Conservation (phyloP, 805 yeast species). For the Wickerhamia fluorescens region DNA sequence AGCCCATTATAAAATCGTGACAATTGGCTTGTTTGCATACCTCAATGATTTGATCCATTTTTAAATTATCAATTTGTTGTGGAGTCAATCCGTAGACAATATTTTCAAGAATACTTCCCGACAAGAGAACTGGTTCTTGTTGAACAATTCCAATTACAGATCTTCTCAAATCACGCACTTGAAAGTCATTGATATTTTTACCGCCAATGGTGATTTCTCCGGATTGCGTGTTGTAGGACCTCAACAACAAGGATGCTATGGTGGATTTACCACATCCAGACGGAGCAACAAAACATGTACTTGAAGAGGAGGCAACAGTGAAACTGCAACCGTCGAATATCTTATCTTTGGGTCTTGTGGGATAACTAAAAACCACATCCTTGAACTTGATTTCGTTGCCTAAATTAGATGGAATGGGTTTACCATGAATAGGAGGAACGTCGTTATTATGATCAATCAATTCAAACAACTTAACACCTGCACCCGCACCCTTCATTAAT, state of each 20-base stretch:
- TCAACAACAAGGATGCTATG: constrained; percentile 44
- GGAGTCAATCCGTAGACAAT: constrained; percentile 46
- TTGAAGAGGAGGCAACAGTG: constrained; percentile 26
- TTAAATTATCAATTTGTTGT: constrained; percentile 22
- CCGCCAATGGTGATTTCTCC: constrained; percentile 52
- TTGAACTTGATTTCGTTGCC: constrained; percentile 31
- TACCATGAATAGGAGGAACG: constrained; percentile 32
- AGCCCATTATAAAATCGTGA: constrained; percentile 47
- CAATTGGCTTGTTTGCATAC: constrained; percentile 49
- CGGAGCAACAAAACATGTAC: constrained; percentile 45
- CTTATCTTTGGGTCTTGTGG: constrained; percentile 29
- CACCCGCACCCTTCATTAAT: constrained; percentile 42
- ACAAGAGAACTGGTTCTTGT: constrained; percentile 53
- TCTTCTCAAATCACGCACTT: constrained; percentile 43
- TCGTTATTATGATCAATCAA: constrained; percentile 31
- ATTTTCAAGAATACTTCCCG: constrained; percentile 51
- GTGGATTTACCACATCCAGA: constrained; percentile 61
- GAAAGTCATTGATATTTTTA: constrained; percentile 38
- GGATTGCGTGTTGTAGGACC: constrained; percentile 43
- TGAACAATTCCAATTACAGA: constrained; percentile 51
- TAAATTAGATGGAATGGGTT: constrained; percentile 12
- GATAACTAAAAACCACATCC: constrained; percentile 36
- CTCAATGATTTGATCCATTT: constrained; percentile 35
- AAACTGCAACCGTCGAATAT: constrained; percentile 34
- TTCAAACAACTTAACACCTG: constrained; percentile 37